Base-by-base conservation (phyloP, 768 basidiomycete species). In the Lepiota venenata region DNA sequence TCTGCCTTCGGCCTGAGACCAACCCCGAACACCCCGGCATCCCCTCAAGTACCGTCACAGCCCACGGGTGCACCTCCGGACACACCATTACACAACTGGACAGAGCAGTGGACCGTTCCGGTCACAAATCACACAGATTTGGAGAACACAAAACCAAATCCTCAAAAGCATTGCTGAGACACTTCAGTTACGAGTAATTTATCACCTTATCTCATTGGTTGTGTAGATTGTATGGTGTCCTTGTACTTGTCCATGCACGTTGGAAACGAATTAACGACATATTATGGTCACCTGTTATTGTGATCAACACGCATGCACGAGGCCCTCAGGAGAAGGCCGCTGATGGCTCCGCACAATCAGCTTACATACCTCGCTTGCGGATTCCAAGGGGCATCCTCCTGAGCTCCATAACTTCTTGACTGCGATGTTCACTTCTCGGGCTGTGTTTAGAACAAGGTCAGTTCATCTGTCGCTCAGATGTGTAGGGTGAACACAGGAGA, bases 1-100 rank as follows among this genome's bases (percentile, higher is more conserved):
- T 78, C 81, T 29, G 71, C 71, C 25, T 87, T 89, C 58, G 86
- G 83, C 21, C 65, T 84, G 53, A 52, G 45, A 37, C 49, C 60
- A 50, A 37, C 52, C 11, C 40, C 39, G 32, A 44, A 49, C 32
- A 8, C 47, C 29, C 29, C 40, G 15, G 12, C 37, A 50, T 53
- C 16, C 25, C 20, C 32, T 56, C 49, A 47, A 37, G 40, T 45
- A 27, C 20, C 52, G 50, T 25, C 60, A 57, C 32, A 46, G 22
- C 27, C 52, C 45, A 48, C 43, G 4, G 35, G 39, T 50, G 4
- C 52, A 52, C 11, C 48, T 25, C 10, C 47, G 44, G 50, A 50
- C 46, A 25, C 55, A 39, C 7, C 42, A 36, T n/a, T 18, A 14
- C 47, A 60, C n/a, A 56, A 60, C 46, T 73, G 72, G 72, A 64